These are phyloP conservation scores for Boletus barrowsii DNA, from an alignment of 768 basidiomycete genomes.

Conservation along the genomic window DNA sequence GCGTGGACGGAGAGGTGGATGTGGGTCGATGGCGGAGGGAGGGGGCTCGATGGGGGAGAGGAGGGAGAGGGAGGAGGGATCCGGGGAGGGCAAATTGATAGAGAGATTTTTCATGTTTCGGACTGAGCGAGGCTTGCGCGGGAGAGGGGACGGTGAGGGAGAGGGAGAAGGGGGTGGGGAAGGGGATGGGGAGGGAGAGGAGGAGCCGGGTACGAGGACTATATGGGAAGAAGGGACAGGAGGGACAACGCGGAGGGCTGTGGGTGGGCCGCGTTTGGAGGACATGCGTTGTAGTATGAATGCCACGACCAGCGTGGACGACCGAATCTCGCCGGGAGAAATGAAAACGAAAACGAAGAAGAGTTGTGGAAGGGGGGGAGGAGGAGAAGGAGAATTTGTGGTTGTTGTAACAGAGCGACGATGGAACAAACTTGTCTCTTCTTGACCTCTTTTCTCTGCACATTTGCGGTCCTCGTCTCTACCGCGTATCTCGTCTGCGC, in stretches of 20 bases:
- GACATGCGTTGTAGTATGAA: conserved; percentile 29
- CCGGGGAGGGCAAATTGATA: conserved; percentile 49
- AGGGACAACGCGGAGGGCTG: conserved; percentile 55
- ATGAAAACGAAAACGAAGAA: no score
- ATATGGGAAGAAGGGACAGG: conserved; percentile 28
- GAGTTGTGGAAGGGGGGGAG: no score
- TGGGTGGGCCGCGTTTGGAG: conserved; percentile 20
- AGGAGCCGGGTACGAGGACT: conserved; percentile 9
- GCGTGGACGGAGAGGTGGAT: conserved; percentile 41
- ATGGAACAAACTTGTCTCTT: conserved; percentile 31
- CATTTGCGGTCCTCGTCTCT: conserved; percentile 46
- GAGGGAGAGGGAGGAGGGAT: conserved; percentile 13
- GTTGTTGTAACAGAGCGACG: no score
- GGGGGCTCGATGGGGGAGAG: conserved; percentile 29
- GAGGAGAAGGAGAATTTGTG: no score
- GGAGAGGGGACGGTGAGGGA: not conserved
- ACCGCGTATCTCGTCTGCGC: conserved; percentile 28
- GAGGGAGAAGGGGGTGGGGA: not conserved
- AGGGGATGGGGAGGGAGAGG: conserved; percentile 8
- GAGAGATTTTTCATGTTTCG: conserved; percentile 79
- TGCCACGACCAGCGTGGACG: conserved; percentile 36
- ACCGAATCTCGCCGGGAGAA: no score
- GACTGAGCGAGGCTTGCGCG: not conserved
- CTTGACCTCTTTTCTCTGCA: conserved; percentile 47
- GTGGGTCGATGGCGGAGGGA: conserved; percentile 20